Percentiles rank a stretch among this genome's conserved stretches.
These are phyloP conservation scores for Globisporangium cylindrosporum DNA, from an alignment of 352 stramenopile genomes.

Conservation along the genomic window DNA sequence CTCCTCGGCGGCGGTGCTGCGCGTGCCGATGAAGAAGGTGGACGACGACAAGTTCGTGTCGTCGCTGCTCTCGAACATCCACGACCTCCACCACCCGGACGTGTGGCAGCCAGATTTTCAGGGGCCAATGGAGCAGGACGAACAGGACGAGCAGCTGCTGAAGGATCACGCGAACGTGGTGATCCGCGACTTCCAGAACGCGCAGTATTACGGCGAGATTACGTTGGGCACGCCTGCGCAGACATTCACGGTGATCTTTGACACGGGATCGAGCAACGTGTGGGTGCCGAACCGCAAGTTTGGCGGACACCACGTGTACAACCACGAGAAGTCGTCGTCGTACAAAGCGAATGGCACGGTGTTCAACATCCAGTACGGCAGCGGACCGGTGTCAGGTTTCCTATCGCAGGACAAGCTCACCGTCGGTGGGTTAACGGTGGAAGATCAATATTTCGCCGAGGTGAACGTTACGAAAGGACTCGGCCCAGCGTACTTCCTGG, in stretches of 20 bases:
- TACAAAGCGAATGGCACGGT: conserved; percentile 68
- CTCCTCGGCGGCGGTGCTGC: conserved; percentile 33
- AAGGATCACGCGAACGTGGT: conserved; percentile 42
- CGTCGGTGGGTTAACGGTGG: conserved; percentile 32
- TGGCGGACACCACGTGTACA: conserved; percentile 45
- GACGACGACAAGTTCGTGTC: conserved; percentile 59
- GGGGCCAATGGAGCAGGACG: background rate
- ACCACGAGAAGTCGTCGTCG: conserved; percentile 54
- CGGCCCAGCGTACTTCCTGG: conserved; percentile 84
- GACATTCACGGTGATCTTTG: conserved; percentile 33
- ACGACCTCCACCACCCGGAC: conserved; percentile 29
- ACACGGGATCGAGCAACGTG: conserved; percentile 33
- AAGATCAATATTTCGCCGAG: conserved; percentile 80
- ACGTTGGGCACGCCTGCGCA: conserved; percentile 35
- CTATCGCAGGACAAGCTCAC: conserved; percentile 65
- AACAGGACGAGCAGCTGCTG: conserved; percentile 11
- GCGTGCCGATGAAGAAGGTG: conserved; percentile 71
- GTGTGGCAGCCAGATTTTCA: conserved; percentile 50
- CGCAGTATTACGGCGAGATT: conserved; percentile 94
- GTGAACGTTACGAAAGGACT: conserved; percentile 87
- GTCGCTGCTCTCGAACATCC: conserved; percentile 50
- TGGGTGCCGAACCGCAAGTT: conserved; percentile 28
- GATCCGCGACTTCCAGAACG: conserved; percentile 91
- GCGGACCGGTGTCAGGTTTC: conserved; percentile 69
- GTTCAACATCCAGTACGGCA: conserved; percentile 90